These are phyloP conservation scores for Fusarium drepaniforme DNA, from an alignment of 2,329 filamentous ascomycete genomes.

Conservation along the genomic window DNA sequence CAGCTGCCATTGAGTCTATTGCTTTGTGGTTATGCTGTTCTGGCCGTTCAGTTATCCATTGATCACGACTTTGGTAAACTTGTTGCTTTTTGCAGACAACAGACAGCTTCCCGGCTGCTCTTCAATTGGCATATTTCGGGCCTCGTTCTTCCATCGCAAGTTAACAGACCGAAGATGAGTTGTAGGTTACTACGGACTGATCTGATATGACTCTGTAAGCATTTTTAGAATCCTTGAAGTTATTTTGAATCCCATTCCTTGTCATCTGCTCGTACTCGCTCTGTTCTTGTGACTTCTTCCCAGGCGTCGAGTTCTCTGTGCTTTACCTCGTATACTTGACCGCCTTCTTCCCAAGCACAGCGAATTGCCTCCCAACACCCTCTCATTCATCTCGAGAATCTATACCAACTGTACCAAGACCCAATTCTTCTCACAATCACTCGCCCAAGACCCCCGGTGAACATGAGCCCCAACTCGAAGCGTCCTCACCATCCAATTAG, in stretches of 20 bases:
- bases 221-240: background rate
- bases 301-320: no score
- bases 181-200: background rate
- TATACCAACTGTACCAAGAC: background rate
- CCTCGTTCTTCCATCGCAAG: background rate
- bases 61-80: background rate
- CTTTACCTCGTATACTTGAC: background rate
- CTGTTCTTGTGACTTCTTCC: background rate
- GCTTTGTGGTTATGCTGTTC: rapidly evolving
- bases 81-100: background rate
- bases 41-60: background rate
- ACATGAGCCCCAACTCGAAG: background rate
- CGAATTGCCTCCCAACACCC: background rate
- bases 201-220: background rate
- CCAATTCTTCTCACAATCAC: background rate
- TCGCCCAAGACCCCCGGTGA: background rate
- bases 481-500: slow-evolving; percentile 13
- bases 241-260: background rate
- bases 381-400: background rate
- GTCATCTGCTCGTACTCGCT: background rate
- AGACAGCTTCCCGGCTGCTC: background rate
- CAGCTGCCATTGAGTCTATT: background rate
- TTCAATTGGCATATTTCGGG: background rate
- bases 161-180: background rate
- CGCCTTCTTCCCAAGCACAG: background rate